Evolutionary conservation across 208 protist species (phyloP), one percentile per base, ranked within the genome.

Genomic region (Acanthamoeba sp.): DNA sequence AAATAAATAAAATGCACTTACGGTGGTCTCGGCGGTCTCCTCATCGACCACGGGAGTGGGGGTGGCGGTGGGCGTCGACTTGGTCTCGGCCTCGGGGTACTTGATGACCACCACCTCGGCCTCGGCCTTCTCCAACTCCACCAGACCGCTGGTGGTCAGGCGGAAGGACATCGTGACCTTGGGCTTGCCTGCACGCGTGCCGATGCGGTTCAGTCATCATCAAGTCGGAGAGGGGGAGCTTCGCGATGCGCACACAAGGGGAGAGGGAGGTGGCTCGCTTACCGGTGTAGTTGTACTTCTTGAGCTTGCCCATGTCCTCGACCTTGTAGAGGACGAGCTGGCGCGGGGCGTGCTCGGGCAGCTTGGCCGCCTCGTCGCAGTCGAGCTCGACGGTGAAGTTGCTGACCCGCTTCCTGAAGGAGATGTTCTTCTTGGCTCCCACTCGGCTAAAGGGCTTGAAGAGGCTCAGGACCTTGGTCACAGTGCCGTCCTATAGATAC

Each of bases 101-200:
- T 48, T 64, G 55, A 71, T 50, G 32, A 95, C 93, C 12, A 90
- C 93, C 3, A 95, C 84, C 42, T 96, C 95, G 32, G 93, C 93
- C 50, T 96, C 95, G 22, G 90, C 95, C 38, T 91, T 95, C 34
- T 96, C 95, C 14, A 96, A 84, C 24, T 95, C 78, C 6, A 94
- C 71, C 0, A 96, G 93, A 14, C 95, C 95, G 38, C 57, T 96
- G 6, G 52, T 50, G n/a, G 55, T 93, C 29, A 96, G 80, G 64
- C 78, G 73, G 48, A 96, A 94, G 1, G 57, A 50, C 38, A 93
- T 69, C 29, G 38, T 64, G 18, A 96, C 55, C 62, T 95, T 95
- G 89, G 95, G 95, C 62, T 95, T 95, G 48, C 95, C 95, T 57
- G 94, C 88, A 20, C 93, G 91, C 29, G 85, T 84, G 12, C 45